Conservation (phyloP, 2,329 filamentous ascomycete genomes). For the Tolypocladium amazonense region DNA sequence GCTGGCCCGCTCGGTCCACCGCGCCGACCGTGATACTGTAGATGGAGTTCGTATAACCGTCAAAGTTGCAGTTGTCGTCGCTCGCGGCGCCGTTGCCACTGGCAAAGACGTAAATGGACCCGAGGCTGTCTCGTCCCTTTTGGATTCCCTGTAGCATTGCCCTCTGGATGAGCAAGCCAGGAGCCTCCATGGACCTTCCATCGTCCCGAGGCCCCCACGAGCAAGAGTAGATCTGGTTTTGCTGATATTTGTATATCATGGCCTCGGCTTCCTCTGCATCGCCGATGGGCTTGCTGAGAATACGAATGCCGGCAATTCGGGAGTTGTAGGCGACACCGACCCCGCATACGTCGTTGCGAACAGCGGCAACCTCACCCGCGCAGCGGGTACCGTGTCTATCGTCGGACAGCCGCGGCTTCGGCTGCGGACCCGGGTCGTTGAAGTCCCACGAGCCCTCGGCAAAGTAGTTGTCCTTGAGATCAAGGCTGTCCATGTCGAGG, state of each 20-base stretch:
- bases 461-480: conserved; percentile 90
- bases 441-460: conserved; percentile 90
- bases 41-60: conserved; percentile 98
- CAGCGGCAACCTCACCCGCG: conserved; percentile 86
- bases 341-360: conserved; percentile 85
- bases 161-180: conserved; percentile 74
- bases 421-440: conserved; percentile 73
- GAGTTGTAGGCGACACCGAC: conserved; percentile 93
- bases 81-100: conserved; percentile 78
- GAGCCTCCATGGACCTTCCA: conserved; percentile 86
- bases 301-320: conserved; percentile 82
- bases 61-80: conserved; percentile 98
- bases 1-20: conserved; percentile 74
- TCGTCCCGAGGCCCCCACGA: conserved; percentile 97
- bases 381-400: conserved; percentile 90
- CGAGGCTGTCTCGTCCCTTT: conserved; percentile 70
- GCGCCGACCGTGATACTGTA: conserved; percentile 97
- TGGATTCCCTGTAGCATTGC: conserved; percentile 92
- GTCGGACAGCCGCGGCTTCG: conserved; percentile 71
- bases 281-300: conserved; percentile 80
- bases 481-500: conserved; percentile 88
- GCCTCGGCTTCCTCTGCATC: conserved; percentile 88
- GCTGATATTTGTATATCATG: conserved; percentile 82
- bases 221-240: conserved; percentile 96
- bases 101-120: conserved; percentile 93